Evolutionary conservation across 2,329 filamentous ascomycete genomes (phyloP).

Genomic region (Epichloe sp.): DNA sequence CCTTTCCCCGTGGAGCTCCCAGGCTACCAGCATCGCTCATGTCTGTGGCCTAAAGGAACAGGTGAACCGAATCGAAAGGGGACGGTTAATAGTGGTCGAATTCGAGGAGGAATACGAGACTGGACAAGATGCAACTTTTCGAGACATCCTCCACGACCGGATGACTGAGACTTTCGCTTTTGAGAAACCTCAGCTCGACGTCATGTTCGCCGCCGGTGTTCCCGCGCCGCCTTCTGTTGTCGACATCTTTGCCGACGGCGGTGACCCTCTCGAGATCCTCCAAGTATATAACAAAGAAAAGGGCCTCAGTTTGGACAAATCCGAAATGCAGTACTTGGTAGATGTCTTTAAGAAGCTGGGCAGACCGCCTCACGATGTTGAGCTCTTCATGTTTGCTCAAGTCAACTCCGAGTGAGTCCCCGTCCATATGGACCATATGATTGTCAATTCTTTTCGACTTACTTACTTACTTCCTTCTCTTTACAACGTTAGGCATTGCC

Average conservation of each 20-base stretch:
- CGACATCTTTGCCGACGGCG: constrained; percentile 53
- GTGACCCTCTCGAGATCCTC: constrained; percentile 56
- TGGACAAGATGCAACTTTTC: constrained; percentile 40
- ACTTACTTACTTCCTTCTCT: neutral
- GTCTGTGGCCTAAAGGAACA: constrained; percentile 69
- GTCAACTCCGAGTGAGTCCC: constrained; percentile 69
- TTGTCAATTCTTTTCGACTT: neutral
- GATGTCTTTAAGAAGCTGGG: constrained; percentile 35
- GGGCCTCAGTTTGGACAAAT: constrained; percentile 74
- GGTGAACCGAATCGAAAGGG: constrained; percentile 73
- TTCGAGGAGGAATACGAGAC: constrained; percentile 35
- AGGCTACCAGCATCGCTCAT: constrained; percentile 85
- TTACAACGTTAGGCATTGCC: constrained; percentile 43
- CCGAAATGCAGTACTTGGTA: constrained; percentile 91
- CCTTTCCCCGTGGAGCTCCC: constrained; percentile 95
- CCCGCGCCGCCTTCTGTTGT: constrained; percentile 58
- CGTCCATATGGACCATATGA: neutral
- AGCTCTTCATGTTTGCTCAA: constrained; percentile 98
- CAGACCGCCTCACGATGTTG: constrained; percentile 69
- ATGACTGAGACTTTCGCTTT: constrained; percentile 81
- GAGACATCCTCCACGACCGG: constrained; percentile 72
- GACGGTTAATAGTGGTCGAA: constrained; percentile 59
- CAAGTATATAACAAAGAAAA: constrained; percentile 72
- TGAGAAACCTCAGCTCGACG: constrained; percentile 52
- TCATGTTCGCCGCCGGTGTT: constrained; percentile 64